Evolutionary conservation across 2,329 filamentous ascomycete genomes (phyloP).

Genomic region (Penicillium sp.): DNA sequence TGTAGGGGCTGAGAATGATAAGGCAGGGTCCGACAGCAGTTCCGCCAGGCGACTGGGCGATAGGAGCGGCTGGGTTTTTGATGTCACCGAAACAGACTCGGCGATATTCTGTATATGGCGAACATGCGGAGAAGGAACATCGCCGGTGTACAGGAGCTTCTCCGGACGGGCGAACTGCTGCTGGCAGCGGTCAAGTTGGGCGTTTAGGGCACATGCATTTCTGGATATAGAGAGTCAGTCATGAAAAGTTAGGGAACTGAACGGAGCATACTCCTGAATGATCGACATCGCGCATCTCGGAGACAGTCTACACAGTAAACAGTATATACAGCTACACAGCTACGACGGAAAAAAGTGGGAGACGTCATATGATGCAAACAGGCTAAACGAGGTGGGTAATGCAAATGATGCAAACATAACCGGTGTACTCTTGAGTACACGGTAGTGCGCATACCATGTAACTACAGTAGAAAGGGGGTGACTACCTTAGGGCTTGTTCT

Average conservation of each 20-base stretch:
- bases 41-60: constrained; percentile 55
- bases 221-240: constrained; percentile 28
- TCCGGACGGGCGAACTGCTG: constrained; percentile 31
- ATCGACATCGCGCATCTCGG: constrained; percentile 19
- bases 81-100: constrained; percentile 65
- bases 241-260: neutral
- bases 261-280: constrained; percentile 20
- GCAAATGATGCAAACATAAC: constrained; percentile 2
- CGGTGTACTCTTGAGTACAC: neutral
- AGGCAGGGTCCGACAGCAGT: constrained; percentile 49
- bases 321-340: neutral
- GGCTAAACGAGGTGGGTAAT: too few relatives aligned
- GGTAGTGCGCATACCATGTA: neutral
- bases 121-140: constrained; percentile 27
- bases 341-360: neutral
- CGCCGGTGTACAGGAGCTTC: constrained; percentile 21
- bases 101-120: constrained; percentile 61
- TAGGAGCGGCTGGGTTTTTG: constrained; percentile 61
- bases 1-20: constrained; percentile 40
- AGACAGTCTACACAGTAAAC: neutral
- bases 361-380: constrained; percentile 13
- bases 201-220: constrained; percentile 55
- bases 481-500: too few relatives aligned
- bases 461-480: neutral
- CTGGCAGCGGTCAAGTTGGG: constrained; percentile 55